Base-by-base conservation (phyloP, 2,329 filamentous ascomycete genomes). In the Xylariomycetidae sp. region DNA sequence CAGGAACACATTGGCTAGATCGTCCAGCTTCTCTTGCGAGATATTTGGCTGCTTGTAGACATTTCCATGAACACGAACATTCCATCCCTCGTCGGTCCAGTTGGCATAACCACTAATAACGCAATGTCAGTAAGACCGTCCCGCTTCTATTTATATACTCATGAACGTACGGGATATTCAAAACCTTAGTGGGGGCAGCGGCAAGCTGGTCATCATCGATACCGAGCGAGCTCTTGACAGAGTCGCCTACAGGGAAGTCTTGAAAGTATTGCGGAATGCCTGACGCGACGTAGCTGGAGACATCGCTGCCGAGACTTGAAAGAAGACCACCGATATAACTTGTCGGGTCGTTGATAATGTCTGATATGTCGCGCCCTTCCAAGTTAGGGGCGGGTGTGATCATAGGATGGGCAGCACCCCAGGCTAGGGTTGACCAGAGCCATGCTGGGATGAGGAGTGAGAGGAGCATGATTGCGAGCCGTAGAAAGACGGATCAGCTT, bases 11-110 rank as follows among this genome's bases (percentile, higher is more conserved):
- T 88, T 79, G 37, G 83, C 81, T 4, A 88, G 66, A 23, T 80
- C 67, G 45, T 89, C 72, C 28, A 89, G 63, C 46, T 77, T 84
- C 20, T 66, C 63, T 45, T 77, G 66, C 2, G 71, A 73, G 20
- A 84, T 80, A 38, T 85, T 74, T 2, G 85, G 85, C 41, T 83
- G 74, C 57, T 88, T 88, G 68, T 81, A 89, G n/a, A 88, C 80
- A 50, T 88, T 88, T 46, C 85, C 85, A 45, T 84, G 85, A 42
- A 88, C 76, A 17, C 83, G 72, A 4, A 88, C 70, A 42, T 80
- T 86, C 85, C 85, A 89, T 20, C 82, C 82, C 37, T 77, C 60
- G n/a, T 80, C 67, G 2, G 85, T 88, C 78, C 82, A 89, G 44
- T 89, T 89, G n/a, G 70, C 85, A 45, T 83, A 83, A 9, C n/a